Conservation (phyloP, 2,329 filamentous ascomycete genomes). For the Berkeleyomyces rouxiae region DNA sequence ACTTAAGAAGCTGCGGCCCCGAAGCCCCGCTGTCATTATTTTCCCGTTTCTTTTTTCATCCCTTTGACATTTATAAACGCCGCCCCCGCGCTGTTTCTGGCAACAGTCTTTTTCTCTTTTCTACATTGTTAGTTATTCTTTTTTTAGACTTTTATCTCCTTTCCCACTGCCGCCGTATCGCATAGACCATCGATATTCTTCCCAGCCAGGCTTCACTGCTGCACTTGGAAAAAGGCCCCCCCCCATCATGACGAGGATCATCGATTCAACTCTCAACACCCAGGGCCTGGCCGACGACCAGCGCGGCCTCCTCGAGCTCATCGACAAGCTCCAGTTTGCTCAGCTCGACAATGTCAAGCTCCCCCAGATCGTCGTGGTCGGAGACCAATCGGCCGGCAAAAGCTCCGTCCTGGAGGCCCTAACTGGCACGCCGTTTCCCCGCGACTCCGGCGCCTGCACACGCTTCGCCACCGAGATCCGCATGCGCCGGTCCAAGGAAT, state of each 20-base stretch:
- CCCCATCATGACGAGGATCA: conserved; percentile 15
- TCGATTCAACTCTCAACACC: conserved; percentile 33
- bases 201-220: background rate
- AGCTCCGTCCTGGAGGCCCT: conserved; percentile 48
- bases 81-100: background rate
- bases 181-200: background rate
- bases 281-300: conserved; percentile 37
- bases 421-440: conserved; percentile 43
- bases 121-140: background rate
- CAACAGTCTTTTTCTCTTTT: background rate
- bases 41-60: background rate
- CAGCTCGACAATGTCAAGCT: conserved; percentile 36
- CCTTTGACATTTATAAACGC: conserved; percentile 2
- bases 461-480: conserved; percentile 44
- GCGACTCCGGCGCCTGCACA: conserved; percentile 43
- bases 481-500: conserved; percentile 30
- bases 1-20: background rate
- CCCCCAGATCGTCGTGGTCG: conserved; percentile 47
- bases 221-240: background rate
- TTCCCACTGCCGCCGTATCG: background rate
- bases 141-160: background rate
- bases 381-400: conserved; percentile 48
- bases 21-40: background rate
- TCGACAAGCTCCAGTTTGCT: conserved; percentile 37
- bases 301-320: conserved; percentile 38